phyloP scores from a whole-genome alignment of 2,329 filamentous ascomycete species.

The Triangularia verruculosa region DNA sequence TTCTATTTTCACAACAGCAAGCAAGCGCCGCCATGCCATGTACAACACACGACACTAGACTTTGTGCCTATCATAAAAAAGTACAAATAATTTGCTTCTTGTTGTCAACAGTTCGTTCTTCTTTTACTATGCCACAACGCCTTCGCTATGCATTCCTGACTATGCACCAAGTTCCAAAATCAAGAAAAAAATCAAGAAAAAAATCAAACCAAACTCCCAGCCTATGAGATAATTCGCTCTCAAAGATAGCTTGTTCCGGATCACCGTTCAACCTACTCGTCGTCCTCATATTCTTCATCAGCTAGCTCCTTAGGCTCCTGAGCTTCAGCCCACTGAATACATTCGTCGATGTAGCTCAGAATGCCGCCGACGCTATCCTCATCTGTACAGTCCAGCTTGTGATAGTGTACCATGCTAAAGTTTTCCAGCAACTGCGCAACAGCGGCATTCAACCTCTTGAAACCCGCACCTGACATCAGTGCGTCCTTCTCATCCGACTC shows the following conservation, averaged over 20 bases:
- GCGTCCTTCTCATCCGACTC: slow-evolving; percentile 56
- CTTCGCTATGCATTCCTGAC: slow-evolving; percentile 40
- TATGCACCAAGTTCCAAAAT: neutral
- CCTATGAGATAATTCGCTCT: too few relatives aligned
- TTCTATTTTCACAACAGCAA: neutral
- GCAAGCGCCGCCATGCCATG: neutral
- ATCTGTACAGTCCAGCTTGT: slow-evolving; percentile 83
- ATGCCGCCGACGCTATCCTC: slow-evolving; percentile 86
- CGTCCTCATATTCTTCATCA: slow-evolving; percentile 56
- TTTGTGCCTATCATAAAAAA: neutral
- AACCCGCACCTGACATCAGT: slow-evolving; percentile 77
- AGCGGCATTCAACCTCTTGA: slow-evolving; percentile 78
- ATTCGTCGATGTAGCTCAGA: slow-evolving; percentile 89
- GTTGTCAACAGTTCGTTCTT: neutral
- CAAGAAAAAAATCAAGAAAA: slow-evolving; percentile 7
- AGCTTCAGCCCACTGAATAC: slow-evolving; percentile 88
- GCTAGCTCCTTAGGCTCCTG: slow-evolving; percentile 84
- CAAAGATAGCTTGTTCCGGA: too few relatives aligned
- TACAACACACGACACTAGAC: neutral
- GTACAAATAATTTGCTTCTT: neutral
- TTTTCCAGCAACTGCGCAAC: slow-evolving; percentile 91
- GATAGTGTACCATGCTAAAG: slow-evolving; percentile 96
- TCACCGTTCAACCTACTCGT: slow-evolving; percentile 26
- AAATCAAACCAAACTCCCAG: neutral
- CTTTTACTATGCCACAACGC: slow-evolving; percentile 35